phyloP scores from a whole-genome alignment of 352 stramenopile species.

The Blastocystis sp. region DNA sequence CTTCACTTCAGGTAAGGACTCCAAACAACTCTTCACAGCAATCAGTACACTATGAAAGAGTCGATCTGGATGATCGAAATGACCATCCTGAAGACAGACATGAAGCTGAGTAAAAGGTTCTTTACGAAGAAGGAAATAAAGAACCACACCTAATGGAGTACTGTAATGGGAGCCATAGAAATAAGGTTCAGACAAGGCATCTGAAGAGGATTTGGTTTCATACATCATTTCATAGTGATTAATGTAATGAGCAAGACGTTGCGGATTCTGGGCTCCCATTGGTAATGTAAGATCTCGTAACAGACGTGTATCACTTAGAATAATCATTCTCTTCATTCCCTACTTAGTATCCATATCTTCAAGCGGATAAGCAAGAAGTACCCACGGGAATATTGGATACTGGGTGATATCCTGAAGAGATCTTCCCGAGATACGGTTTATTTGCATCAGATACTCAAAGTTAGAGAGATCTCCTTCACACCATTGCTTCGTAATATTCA shows the following conservation, averaged over 20 bases:
- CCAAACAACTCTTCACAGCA: conserved; percentile 91
- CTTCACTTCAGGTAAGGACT: conserved; percentile 87
- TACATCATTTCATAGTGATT: conserved; percentile 78
- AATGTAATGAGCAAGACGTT: conserved; percentile 71
- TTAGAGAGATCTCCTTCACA: conserved; percentile 37
- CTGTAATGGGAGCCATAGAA: conserved; percentile 89
- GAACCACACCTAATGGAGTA: conserved; percentile 85
- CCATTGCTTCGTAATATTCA: conserved; percentile 20
- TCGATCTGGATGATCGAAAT: conserved; percentile 94
- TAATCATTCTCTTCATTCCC: not conserved
- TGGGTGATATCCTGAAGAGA: conserved; percentile 93
- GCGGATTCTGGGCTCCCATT: conserved; percentile 85
- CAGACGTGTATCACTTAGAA: conserved; percentile 71
- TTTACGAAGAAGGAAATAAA: conserved; percentile 91
- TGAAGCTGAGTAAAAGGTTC: conserved; percentile 89
- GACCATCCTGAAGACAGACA: conserved; percentile 82
- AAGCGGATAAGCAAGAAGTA: conserved; percentile 84
- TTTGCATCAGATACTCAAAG: conserved; percentile 88
- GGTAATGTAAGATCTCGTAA: conserved; percentile 88
- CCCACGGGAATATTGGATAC: conserved; percentile 93
- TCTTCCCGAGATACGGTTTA: conserved; percentile 84
- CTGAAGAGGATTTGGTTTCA: conserved; percentile 67
- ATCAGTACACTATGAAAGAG: conserved; percentile 85
- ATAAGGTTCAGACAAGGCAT: conserved; percentile 76
- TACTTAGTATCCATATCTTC: conserved; percentile 74